These are phyloP conservation scores for Alnus rubra DNA, from an alignment of 306 rosid genomes.

Conservation along the genomic window DNA sequence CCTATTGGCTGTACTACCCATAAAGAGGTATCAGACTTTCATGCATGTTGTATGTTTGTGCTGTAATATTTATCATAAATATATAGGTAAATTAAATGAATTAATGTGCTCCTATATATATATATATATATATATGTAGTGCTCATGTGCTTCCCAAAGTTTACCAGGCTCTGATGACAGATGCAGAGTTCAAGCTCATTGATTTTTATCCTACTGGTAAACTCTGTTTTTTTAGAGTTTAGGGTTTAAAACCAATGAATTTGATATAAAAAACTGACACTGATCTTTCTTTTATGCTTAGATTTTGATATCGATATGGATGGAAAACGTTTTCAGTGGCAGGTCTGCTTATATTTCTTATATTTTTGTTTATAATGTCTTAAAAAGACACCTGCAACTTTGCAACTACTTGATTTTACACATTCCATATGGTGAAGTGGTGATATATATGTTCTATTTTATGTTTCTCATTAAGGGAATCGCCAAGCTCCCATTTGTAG, in stretches of 20 bases:
- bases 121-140: conserved; percentile 21
- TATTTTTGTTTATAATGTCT: background rate
- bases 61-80: background rate
- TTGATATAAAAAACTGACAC: background rate
- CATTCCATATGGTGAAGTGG: no score
- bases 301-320: conserved; percentile 55
- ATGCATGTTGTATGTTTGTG: no score
- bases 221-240: background rate
- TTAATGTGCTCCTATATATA: no score
- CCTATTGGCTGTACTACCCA: conserved; percentile 53
- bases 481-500: conserved; percentile 53
- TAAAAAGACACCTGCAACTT: background rate
- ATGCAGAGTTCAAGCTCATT: conserved; percentile 35
- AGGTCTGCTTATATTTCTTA: conserved; percentile 33
- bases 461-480: conserved; percentile 35
- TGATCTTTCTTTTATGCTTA: background rate
- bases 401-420: background rate
- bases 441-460: background rate
- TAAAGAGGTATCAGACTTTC: conserved; percentile 35
- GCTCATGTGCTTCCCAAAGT: conserved; percentile 51
- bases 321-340: conserved; percentile 56
- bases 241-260: background rate
- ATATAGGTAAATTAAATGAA: background rate
- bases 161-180: conserved; percentile 35
- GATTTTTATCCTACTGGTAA: conserved; percentile 58